Evolutionary conservation across 1,284 basidiomycete genomes (phyloP).

Genomic region (Ustilago hordei): DNA sequence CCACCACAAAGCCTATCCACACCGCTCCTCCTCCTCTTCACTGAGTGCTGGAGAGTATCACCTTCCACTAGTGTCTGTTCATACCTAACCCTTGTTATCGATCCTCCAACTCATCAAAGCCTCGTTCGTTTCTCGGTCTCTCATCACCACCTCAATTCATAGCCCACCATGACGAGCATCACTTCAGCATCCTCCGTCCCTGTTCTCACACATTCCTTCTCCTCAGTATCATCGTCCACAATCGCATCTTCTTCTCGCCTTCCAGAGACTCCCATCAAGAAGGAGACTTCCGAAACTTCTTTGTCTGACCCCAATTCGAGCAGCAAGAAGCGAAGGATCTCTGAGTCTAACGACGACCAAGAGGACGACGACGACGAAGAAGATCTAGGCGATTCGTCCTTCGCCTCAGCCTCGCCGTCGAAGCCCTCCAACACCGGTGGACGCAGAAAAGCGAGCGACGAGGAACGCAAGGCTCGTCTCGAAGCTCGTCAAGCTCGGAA

Average conservation of each 20-base stretch:
- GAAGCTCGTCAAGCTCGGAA: conserved; percentile 67
- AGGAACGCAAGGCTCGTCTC: conserved; percentile 63
- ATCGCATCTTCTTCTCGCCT: conserved; percentile 35
- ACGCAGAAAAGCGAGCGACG: conserved; percentile 54
- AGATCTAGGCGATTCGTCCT: conserved; percentile 20
- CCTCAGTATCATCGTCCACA: conserved; percentile 18
- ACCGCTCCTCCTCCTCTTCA: conserved; percentile 41
- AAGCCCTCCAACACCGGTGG: conserved; percentile 29
- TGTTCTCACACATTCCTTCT: conserved; percentile 11
- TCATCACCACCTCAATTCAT: conserved; percentile 15
- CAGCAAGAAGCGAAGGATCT: conserved; percentile 41
- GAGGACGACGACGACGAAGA: conserved; percentile 21
- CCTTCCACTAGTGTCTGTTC: not conserved
- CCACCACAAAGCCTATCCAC: not conserved
- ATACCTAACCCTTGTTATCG: not conserved
- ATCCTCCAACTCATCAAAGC: conserved; percentile 8
- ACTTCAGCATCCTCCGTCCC: conserved; percentile 15
- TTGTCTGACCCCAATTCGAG: conserved; percentile 12
- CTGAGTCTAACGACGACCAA: conserved; percentile 6
- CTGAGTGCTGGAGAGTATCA: conserved; percentile 40
- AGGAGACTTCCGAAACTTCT: conserved; percentile 10
- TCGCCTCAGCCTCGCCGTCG: conserved; percentile 25
- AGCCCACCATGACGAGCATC: conserved; percentile 33
- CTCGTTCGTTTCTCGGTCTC: not conserved
- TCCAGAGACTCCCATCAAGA: conserved; percentile 34